Base-by-base conservation (phyloP, 2,329 filamentous ascomycete species). In the Trichoderma asperellum region DNA sequence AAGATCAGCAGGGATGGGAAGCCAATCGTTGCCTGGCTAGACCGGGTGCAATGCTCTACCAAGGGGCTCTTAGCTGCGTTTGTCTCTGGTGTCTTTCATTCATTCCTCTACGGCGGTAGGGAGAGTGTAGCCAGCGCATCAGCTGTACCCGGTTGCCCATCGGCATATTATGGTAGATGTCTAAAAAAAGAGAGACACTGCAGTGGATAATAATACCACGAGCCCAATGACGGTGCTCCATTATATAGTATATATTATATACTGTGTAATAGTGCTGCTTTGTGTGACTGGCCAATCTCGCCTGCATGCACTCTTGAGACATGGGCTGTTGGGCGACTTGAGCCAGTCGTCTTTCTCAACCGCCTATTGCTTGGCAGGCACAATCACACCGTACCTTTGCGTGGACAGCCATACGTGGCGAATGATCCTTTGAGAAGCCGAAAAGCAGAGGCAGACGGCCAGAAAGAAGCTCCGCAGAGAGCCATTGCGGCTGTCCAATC, bases 331-430 rank as follows among this genome's bases (percentile, higher is more conserved):
- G 49, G 24, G 8, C 2, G 40, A n/a, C 7, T 10, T 29, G 5
- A 43, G 61, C 61, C 47, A 64, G 47, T 55, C 47, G 32, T 35
- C 52, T 49, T 29, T 37, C 34, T 47, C 61, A 64, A 40, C 34
- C 34, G 61, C 24, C 21, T 29, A 32, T 21, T 24, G n/a, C 61
- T 64, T 64, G 61, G 61, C 61, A 64, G 61, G 61, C 61, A 64
- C 61, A 59, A 64, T 35, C 61, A 56, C 61, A 64, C 61, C 61
- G 61, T 56, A 55, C 47, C 56, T 40, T 12, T 18, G 14, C 21
- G 43, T 14, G 47, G 59, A n/a, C 29, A 34, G 35, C 32, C 49
- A 18, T 49, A 24, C 24, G 52, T 34, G 34, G 62, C 62, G 62
- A 65, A 65, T 56, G 7, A 43, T 47, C 21, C 62, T 57, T 43